Percentiles rank a stretch among this genome's conserved stretches.
Evolutionary conservation across 345 rosid species (phyloP).

Genomic region (Eucalyptus regnans): DNA sequence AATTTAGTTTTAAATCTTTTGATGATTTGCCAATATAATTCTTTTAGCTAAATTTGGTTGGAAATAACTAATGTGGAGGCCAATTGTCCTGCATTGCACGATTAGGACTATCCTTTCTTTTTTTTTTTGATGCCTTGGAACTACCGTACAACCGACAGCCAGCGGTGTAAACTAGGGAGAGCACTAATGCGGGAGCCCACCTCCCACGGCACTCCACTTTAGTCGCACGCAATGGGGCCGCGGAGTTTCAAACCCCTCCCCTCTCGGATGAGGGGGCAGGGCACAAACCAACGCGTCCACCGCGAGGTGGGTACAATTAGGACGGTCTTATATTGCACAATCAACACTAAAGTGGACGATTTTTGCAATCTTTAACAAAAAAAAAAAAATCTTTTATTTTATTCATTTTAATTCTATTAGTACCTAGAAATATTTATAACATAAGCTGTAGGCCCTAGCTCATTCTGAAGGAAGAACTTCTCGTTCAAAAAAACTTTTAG

Average conservation of each 20-base stretch:
- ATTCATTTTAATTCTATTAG: background rate
- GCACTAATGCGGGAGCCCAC: no score
- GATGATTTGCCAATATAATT: background rate
- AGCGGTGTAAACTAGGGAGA: no score
- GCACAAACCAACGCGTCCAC: no score
- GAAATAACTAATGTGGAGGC: background rate
- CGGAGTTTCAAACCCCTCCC: no score
- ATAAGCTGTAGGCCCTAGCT: background rate
- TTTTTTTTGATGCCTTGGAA: no score
- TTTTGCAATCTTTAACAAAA: background rate
- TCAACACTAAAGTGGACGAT: fast-evolving
- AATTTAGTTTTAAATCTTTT: background rate
- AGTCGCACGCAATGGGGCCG: no score
- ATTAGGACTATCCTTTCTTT: fast-evolving
- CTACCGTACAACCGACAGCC: no score
- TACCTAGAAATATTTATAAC: background rate
- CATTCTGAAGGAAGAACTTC: background rate
- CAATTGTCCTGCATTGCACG: fast-evolving
- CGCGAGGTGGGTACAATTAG: no score
- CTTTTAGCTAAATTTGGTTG: background rate
- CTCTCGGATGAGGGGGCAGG: no score
- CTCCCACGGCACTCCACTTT: no score
- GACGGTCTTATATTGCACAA: no score
- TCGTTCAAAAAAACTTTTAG: background rate
- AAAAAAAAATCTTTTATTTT: background rate